These are phyloP conservation scores for Ustilago tritici DNA, from an alignment of 1,284 basidiomycete species.

Conservation along the genomic window DNA sequence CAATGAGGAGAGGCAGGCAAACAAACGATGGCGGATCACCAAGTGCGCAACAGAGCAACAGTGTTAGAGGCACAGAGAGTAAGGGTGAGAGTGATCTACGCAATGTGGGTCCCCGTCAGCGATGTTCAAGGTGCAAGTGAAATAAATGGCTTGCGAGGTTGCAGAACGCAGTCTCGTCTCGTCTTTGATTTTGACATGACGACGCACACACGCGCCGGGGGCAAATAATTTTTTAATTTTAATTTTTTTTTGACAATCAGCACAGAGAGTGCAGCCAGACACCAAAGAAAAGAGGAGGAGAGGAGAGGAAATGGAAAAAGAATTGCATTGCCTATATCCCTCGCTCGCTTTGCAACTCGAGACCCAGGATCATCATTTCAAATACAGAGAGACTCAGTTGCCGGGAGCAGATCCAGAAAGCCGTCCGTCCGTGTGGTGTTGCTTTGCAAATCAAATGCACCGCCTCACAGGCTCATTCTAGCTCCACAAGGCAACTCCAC, in stretches of 20 bases:
- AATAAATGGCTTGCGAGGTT: slow-evolving; percentile 7
- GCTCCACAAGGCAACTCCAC: neutral
- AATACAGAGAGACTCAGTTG: neutral
- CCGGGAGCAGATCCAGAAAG: slow-evolving; percentile 6
- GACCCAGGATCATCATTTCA: neutral
- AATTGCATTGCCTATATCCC: neutral
- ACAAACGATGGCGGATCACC: slow-evolving; percentile 17
- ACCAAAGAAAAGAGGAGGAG: neutral
- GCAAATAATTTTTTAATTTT: no score
- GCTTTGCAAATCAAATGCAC: neutral
- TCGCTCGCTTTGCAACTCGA: neutral
- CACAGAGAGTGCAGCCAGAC: neutral
- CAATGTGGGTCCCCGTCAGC: slow-evolving; percentile 25
- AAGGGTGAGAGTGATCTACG: slow-evolving; percentile 21
- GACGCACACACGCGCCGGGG: slow-evolving; percentile 19
- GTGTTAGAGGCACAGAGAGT: neutral
- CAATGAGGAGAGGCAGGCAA: neutral
- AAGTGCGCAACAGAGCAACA: no score
- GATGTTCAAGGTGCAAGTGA: slow-evolving; percentile 6
- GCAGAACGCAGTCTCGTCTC: slow-evolving; percentile 3
- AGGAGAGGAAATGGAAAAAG: neutral
- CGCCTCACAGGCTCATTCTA: neutral
- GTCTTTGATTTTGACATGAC: neutral
- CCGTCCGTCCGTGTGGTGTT: neutral
- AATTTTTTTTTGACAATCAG: slow-evolving; percentile 6